Conservation (phyloP, 2,329 filamentous ascomycete species). For the Dactylellina sp. region DNA sequence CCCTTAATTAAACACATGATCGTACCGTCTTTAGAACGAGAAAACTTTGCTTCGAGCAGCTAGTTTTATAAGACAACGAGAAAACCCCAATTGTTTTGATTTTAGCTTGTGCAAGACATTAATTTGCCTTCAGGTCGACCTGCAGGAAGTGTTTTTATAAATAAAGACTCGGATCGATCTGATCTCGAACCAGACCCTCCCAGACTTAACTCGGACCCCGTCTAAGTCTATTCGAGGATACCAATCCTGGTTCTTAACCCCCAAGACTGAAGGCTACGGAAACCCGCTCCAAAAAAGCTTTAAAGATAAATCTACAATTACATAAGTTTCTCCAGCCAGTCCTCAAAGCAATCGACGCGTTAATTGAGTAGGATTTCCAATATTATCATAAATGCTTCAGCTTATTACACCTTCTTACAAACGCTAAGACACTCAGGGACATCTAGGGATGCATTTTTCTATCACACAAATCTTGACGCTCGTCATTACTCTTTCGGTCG, state of each 20-base stretch:
- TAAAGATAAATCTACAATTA: background rate
- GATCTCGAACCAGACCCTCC: too few relatives aligned
- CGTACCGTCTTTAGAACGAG: background rate
- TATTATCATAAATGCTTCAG: background rate
- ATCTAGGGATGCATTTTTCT: slow-evolving; percentile 6
- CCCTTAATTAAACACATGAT: background rate
- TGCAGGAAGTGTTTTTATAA: background rate
- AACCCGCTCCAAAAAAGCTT: background rate
- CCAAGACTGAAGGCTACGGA: background rate
- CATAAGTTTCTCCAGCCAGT: background rate
- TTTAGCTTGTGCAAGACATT: background rate
- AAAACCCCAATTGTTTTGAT: background rate
- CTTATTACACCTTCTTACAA: background rate
- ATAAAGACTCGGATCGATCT: background rate
- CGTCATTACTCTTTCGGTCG: slow-evolving; percentile 7
- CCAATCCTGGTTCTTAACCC: background rate
- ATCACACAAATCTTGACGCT: slow-evolving; percentile 7
- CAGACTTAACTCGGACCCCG: too few relatives aligned
- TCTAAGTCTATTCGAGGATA: background rate
- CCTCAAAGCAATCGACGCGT: background rate
- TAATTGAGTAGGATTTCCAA: background rate
- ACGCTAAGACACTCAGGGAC: background rate
- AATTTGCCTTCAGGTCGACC: background rate
- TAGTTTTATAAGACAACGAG: too few relatives aligned
- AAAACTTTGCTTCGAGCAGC: too few relatives aligned